phyloP scores from a whole-genome alignment of 345 rosid species.

The Iberis pinnata region DNA sequence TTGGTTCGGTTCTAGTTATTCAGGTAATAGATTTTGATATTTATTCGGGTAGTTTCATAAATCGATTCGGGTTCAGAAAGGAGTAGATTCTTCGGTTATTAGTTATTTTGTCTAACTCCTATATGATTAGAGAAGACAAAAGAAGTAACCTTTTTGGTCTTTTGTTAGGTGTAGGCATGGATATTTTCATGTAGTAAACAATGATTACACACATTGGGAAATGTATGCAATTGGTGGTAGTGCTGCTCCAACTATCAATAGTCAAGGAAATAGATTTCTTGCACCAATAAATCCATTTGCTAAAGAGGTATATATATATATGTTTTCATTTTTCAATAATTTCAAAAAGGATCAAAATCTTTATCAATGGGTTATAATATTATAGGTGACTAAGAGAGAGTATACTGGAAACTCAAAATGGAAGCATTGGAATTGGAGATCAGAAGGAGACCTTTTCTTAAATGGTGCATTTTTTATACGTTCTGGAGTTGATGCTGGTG shows the following conservation, averaged over 20 bases:
- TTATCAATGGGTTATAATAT: too few relatives aligned
- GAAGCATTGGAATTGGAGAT: constrained; percentile 65
- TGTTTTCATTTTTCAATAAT: too few relatives aligned
- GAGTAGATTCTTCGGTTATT: too few relatives aligned
- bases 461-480: constrained; percentile 54
- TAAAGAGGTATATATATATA: neutral
- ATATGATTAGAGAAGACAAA: neutral
- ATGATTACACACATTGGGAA: constrained; percentile 97
- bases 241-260: neutral
- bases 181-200: constrained; percentile 98
- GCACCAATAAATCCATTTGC: neutral
- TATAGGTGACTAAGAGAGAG: constrained; percentile 51
- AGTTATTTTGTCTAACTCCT: too few relatives aligned
- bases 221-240: constrained; percentile 41
- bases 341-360: neutral
- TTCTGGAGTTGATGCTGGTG: constrained; percentile 46
- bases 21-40: too few relatives aligned
- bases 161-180: constrained; percentile 84
- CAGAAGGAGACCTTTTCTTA: constrained; percentile 48
- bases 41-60: too few relatives aligned
- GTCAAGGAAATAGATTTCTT: neutral
- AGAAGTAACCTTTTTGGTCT: neutral
- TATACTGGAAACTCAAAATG: constrained; percentile 19
- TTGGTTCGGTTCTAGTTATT: too few relatives aligned
- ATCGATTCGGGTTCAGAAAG: too few relatives aligned